Evolutionary conservation across 2,329 filamentous ascomycete species (phyloP), one percentile per base, ranked within the genome.

Genomic region (Dichotomopilus funicola): DNA sequence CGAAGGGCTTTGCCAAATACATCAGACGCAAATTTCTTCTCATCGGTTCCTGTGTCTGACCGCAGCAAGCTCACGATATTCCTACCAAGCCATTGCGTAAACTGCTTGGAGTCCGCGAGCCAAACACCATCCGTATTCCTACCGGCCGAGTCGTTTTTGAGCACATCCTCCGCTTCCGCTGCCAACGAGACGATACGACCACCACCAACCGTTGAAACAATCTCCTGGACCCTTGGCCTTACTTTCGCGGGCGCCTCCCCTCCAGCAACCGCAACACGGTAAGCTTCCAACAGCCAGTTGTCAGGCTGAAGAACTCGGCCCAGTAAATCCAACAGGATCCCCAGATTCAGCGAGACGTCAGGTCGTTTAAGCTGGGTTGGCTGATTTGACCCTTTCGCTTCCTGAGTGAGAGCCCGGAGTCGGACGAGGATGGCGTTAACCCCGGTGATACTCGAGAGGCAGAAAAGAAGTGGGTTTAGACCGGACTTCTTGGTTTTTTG

Each of bases 371-470:
- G 68, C 70, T 53, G 71, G 66, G 2, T 1, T 65, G 58, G 52
- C 34, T 4, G 36, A 50, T 7, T 71, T 70, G 0, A 69, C 61
- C 51, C 19, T 27, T 74, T 79, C 10, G 72, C 72, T 59, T 80
- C 76, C 48, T 77, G 75, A 6, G 85, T 77, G 13, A 89, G 72
- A 19, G 79, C 75, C 57, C 81, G 83, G 35, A 95, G 72, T 52
- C 86, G 82, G n/a, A 84, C 78, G 8, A 91, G 68, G 34, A 91
- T 67, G n/a, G 88, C 87, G 59, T 90, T 92, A 36, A 96, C 70
- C 0, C 91, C 91, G 2, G 86, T 78, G 12, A 94, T 75, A 65
- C 85, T 96, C 55, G 78, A 78, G 5, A 99, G 72, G 65, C 85
- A 89, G 57, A 72, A 69, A 1, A 88, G 63, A 12, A 97, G 71